A percentile compares a stretch with the other conserved stretches of the same genome.
Evolutionary conservation across 2,329 filamentous ascomycete species (phyloP).

Genomic region (Nectriaceae sp.): DNA sequence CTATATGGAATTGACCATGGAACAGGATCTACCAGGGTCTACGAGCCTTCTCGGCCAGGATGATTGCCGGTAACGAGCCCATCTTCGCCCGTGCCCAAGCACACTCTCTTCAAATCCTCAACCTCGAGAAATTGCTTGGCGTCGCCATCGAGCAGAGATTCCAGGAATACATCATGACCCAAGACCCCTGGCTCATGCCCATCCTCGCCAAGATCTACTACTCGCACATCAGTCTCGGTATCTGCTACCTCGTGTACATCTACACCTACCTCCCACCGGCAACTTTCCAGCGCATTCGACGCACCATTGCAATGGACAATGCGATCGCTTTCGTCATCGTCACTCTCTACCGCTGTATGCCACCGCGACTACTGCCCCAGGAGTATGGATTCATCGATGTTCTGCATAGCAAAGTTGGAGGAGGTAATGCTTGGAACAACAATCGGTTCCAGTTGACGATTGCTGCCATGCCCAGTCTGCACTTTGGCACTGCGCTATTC

Average conservation of each 20-base stretch:
- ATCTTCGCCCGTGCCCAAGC: constrained; percentile 39
- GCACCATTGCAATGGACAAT: constrained; percentile 50
- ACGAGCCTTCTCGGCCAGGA: constrained; percentile 43
- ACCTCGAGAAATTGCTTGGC: constrained; percentile 37
- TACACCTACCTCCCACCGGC: constrained; percentile 45
- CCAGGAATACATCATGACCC: constrained; percentile 41
- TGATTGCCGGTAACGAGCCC: constrained; percentile 40
- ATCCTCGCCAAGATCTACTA: constrained; percentile 46
- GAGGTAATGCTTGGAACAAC: constrained; percentile 41
- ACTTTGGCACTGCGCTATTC: constrained; percentile 45
- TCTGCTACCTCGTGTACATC: constrained; percentile 48
- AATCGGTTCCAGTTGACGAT: constrained; percentile 50
- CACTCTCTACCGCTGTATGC: constrained; percentile 48
- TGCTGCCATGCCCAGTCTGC: constrained; percentile 51
- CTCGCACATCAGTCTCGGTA: constrained; percentile 47
- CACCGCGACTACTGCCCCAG: constrained; percentile 48
- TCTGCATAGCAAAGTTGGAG: constrained; percentile 36
- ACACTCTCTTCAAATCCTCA: constrained; percentile 44
- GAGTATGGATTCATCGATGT: constrained; percentile 50
- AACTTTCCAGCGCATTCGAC: constrained; percentile 44
- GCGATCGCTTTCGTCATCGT: constrained; percentile 49
- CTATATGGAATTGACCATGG: neutral
- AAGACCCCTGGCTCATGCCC: constrained; percentile 38
- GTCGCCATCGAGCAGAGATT: constrained; percentile 42
- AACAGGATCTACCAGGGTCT: constrained; percentile 44